These are phyloP conservation scores for Jaapia argillacea DNA, from an alignment of 768 basidiomycete genomes.

Conservation along the genomic window DNA sequence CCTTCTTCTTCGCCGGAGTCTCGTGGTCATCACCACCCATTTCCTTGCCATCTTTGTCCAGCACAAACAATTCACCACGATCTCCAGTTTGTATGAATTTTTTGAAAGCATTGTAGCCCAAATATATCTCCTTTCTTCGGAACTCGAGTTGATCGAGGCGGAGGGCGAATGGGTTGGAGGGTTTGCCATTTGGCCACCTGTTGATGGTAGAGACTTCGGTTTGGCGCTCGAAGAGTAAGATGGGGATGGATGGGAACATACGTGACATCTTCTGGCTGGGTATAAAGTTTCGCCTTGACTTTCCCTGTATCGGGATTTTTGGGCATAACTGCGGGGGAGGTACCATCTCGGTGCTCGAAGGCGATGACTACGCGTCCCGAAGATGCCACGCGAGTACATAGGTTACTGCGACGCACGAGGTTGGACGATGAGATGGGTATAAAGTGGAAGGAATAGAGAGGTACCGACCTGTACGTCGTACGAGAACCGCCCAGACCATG, in stretches of 20 bases:
- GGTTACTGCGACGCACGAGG: too few species aligned
- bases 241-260: conserved; percentile 27
- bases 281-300: conserved; percentile 32
- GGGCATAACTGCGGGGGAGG: conserved; percentile 42
- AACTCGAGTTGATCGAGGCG: conserved; percentile 63
- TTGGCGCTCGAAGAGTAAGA: too few species aligned
- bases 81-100: too few species aligned
- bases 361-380: conserved; percentile 76
- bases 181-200: too few species aligned
- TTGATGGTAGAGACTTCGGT: too few species aligned
- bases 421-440: too few species aligned
- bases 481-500: conserved; percentile 69
- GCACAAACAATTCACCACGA: too few species aligned
- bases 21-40: too few species aligned
- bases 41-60: too few species aligned
- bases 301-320: conserved; percentile 21
- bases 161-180: conserved; percentile 27
- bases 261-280: conserved; percentile 47
- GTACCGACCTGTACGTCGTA: conserved; percentile 41
- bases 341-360: conserved; percentile 79
- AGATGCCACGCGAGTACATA: conserved; percentile 65
- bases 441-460: too few species aligned
- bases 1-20: background rate
- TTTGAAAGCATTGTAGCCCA: conserved; percentile 48
- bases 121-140: conserved; percentile 60